Evolutionary conservation across 1,139 yeast species (phyloP), one percentile per base, ranked within the genome.

Genomic region (Meyerozyma carpophila): DNA sequence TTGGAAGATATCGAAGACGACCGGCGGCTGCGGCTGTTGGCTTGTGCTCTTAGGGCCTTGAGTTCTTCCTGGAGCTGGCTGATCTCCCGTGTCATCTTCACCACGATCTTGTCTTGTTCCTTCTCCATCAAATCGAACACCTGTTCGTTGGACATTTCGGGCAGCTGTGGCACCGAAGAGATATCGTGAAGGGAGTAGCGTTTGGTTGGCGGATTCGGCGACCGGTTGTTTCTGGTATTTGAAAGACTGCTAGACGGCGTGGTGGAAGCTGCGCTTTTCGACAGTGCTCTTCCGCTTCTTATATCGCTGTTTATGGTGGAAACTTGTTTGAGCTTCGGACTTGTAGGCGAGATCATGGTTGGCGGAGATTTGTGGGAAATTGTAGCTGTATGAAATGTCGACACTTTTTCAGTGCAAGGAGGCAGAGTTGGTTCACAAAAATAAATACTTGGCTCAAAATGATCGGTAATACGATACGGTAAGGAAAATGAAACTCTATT

Each of bases 81-180:
- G 34, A 81, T 80, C 51, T 81, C 85, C 50, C 71, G 71, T 75
- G 80, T 73, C 36, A 81, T 59, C 52, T 72, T 77, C 49, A 81
- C 61, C 8, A 81, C 87, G 32, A 81, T 77, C 3, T 82, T 84
- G 52, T 82, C 88, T 55, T 82, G 87, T 55, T 82, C 87, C 45
- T 80, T 71, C 55, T 82, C 88, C 85, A 82, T 79, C 44, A 75
- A 65, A 56, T 81, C 83, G 40, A 81, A 73, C 34, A 77, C 69
- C 47, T 77, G 78, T 40, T 75, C 82, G 27, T 42, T 48, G 3
- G 37, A 34, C 37, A 34, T 14, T 26, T 32, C 31, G 2, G 37
- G 37, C 25, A 21, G 26, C 3, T 21, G 25, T 21, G 37, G 37
- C 25, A 25, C 37, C 9, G 29, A 9, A 5, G 43, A 45, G 24